These are phyloP conservation scores for grape (Vitis vinifera) DNA, from an alignment of 164 flowering plant species.

Conservation along the genomic window ASM3070453v1 NC_081811.1:1348501-1349000, in stretches of 20 bases:
- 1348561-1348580: slow-evolving; percentile 4
- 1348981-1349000: too few species aligned
- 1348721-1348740: slow-evolving; percentile 33
- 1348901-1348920: too few species aligned
- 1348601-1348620: slow-evolving; percentile 14
- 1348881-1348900: too few species aligned
- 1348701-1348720: not conserved
- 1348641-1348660: slow-evolving; percentile 13
- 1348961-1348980: too few species aligned
- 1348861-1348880: too few species aligned
- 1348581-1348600: slow-evolving; percentile 5
- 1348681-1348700: slow-evolving; percentile 12
- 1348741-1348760: slow-evolving; percentile 15
- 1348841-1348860: too few species aligned
- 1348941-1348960: too few species aligned
- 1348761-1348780: not conserved
- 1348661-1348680: not conserved
- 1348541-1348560: not conserved
- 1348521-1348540: not conserved
- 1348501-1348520: not conserved
- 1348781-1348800: not conserved
- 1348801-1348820: too few species aligned
- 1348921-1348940: too few species aligned
- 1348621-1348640: slow-evolving; percentile 1
- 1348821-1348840: too few species aligned